These are phyloP conservation scores for Bocquillonia castaneifolia DNA, from an alignment of 441 rosid genomes.

Conservation along the genomic window DNA sequence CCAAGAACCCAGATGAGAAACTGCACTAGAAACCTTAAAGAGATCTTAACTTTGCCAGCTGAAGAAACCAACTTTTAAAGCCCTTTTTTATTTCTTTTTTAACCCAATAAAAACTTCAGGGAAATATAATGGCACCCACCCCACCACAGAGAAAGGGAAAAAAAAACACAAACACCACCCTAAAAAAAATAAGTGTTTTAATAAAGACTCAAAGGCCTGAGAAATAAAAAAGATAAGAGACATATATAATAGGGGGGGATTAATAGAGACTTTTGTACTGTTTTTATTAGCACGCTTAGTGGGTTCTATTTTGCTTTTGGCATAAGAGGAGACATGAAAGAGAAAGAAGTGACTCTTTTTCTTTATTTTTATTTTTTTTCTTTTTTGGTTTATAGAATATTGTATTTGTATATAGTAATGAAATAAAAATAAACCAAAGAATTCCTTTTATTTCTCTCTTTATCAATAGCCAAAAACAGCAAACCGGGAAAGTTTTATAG, in stretches of 20 bases:
- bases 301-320: constrained; percentile 22
- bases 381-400: background rate
- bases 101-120: constrained; percentile 11
- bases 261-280: constrained; percentile 21
- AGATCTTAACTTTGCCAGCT: constrained; percentile 17
- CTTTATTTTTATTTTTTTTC: no score
- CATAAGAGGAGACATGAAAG: constrained; percentile 12
- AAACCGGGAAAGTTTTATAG: constrained; percentile 22
- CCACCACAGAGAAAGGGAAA: constrained; percentile 12
- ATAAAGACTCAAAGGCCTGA: background rate
- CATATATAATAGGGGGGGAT: constrained; percentile 8
- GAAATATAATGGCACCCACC: constrained; percentile 20
- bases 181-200: background rate
- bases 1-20: constrained; percentile 13
- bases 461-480: constrained; percentile 20
- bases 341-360: background rate
- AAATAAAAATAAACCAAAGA: background rate
- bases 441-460: constrained; percentile 24
- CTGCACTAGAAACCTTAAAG: background rate
- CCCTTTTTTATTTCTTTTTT: constrained; percentile 6
- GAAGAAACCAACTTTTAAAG: constrained; percentile 19
- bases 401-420: no score
- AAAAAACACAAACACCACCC: background rate
- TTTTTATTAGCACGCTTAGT: constrained; percentile 36
- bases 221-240: constrained; percentile 12